Base-by-base conservation (phyloP, 441 rosid species). In the Erodium moschatum region DNA sequence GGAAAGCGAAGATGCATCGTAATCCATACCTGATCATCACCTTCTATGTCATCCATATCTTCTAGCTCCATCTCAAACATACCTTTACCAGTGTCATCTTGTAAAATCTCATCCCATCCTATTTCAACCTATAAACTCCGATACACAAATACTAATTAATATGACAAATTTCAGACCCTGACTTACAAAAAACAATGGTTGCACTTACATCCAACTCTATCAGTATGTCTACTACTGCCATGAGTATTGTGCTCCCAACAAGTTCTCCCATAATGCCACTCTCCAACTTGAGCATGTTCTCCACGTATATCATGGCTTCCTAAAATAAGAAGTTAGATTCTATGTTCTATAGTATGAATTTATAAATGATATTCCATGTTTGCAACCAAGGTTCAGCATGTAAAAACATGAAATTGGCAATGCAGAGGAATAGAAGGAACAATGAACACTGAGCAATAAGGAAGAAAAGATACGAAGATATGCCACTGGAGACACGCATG, bases 61-160 rank as follows among this genome's bases (percentile, higher is more conserved):
- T 82, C 88, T 65, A 85, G 80, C 77, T 92, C 98, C 84, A 87
- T 87, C 72, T 85, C 84, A 81, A 92, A 92, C 67, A 92, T 83
- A 61, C 90, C 92, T 86, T 78, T 87, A 62, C 71, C 74, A 18
- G 85, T 81, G 69, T 90, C 94, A 38, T 87, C 92, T 75, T 79
- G 81, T 69, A 82, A 75, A 68, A 83, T 85, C 72, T 85, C 88
- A 76, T 89, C 92, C 89, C 91, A 83, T 64, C 83, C 87, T 67
- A 92, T 92, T 68, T 82, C 86, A 74, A 89, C 77, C 96, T 92
- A 67, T 9, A 81, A 58, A 65, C 29, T 60, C 65, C n/a, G 65
- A 63, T 38, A 65, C 65, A 42, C 10, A 67, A 46, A 40, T 48
- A 6, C 69, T 12, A 67, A 56, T 68, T 56, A 68, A 54, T n/a